Evolutionary conservation across 1,284 basidiomycete species (phyloP), one percentile per base, ranked within the genome.

Genomic region (Tilletiaria anomala): DNA sequence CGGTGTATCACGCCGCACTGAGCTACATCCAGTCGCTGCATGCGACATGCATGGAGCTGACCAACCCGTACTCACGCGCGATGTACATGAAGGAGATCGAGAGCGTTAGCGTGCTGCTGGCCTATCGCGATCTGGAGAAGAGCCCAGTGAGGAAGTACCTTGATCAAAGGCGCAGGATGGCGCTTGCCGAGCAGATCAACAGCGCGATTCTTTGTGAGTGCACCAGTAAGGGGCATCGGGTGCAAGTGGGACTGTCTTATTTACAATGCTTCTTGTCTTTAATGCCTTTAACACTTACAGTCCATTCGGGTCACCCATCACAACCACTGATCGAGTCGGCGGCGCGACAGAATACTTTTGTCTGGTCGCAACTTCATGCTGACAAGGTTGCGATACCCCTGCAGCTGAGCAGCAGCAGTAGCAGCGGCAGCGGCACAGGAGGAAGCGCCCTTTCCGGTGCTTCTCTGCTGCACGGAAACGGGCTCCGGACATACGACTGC

Each of bases 181-280:
- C 76, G 5, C 74, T 89, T 4, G 85, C 85, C 1, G 80, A 83
- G 45, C 82, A 87, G 68, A 78, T 91, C 40, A 82, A 88, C 52
- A 75, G 76, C 37, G 86, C 86, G 8, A 83, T 89, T 39, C 68
- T 89, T n/a, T 37, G 42, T 44, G 16, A 39, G 45, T 32, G n/a
- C n/a, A n/a, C n/a, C n/a, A n/a, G 16, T 11, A 15, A 15, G 15
- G 21, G n/a, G n/a, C n/a, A n/a, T n/a, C n/a, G n/a, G n/a, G n/a
- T 35, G 12, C 32, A 6, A 6, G 32, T 11, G 32, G 16, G 32
- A 10, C 17, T 21, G 22, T 15, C 31, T 26, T 19, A 5, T 6
- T 8, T 36, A n/a, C 5, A 20, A 5, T 20, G 4, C 26, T 19
- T 5, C 17, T 29, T n/a, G 2, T 33, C 11, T 18, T 32, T 19